Evolutionary conservation across 208 protist genomes (phyloP).

Genomic region (Crithidia mellificae): DNA sequence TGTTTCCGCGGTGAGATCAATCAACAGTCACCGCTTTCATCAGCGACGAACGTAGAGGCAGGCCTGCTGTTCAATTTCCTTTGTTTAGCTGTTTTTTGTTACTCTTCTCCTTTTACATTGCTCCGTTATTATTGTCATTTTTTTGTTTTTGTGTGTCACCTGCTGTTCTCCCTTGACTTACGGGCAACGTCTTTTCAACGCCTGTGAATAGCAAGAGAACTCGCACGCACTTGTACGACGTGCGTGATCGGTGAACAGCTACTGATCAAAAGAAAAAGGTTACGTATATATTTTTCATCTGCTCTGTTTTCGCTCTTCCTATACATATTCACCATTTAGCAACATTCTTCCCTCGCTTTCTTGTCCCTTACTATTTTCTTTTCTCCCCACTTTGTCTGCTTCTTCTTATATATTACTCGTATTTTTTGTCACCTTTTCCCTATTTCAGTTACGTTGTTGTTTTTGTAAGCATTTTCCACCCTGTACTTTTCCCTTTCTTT

Average conservation of each 20-base stretch:
- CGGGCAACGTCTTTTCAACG: no score
- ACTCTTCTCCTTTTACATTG: neutral
- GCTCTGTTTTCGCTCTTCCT: neutral
- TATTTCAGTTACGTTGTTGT: no score
- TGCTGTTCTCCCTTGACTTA: no score
- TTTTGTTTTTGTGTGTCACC: no score
- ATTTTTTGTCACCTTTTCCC: no score
- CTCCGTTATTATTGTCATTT: no score
- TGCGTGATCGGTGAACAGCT: neutral
- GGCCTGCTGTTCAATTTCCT: neutral
- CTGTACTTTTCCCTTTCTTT: neutral
- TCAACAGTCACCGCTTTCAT: no score
- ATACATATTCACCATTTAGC: conserved; percentile 1
- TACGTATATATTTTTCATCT: neutral
- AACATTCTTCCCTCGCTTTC: neutral
- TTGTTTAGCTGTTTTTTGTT: neutral
- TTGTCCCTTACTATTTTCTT: neutral
- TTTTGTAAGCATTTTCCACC: neutral
- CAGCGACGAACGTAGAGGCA: no score
- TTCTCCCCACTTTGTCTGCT: neutral
- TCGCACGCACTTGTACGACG: neutral
- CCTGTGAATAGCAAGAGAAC: no score
- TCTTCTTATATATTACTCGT: no score
- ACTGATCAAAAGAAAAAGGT: neutral
- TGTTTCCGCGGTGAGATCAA: neutral